Evolutionary conservation across 441 rosid species (phyloP), one percentile per base, ranked within the genome.

Genomic region (Erodium moschatum): DNA sequence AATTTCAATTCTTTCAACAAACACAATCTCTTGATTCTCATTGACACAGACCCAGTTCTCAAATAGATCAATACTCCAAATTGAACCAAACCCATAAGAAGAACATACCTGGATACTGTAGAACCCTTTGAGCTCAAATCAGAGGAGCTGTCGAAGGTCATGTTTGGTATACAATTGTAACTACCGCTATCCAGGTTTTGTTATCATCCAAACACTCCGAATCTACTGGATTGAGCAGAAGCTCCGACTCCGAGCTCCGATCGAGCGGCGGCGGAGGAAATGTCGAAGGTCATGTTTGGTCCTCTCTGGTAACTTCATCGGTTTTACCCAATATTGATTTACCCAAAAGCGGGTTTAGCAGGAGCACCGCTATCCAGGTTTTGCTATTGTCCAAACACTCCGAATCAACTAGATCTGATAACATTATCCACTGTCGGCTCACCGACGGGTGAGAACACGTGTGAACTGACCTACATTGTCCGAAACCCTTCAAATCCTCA

Each of bases 301-400:
- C 6, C 4, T 0, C 4, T 0, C 1, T 44, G 50, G 13, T 44
- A 42, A 42, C 50, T 42, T 42, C 50, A 42, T 10, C 13, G 50
- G 50, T 9, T 42, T 42, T 10, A 10, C 50, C 2, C 48, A 9
- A 29, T n/a, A n/a, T n/a, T n/a, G n/a, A n/a, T n/a, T n/a, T n/a
- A n/a, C n/a, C n/a, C n/a, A n/a, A n/a, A 31, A 31, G 35, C 35
- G 11, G 11, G 29, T 19, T 58, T 58, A 19, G 29, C 11, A 20
- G 63, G 63, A 58, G 63, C 63, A 58, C 27, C 29, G 13, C 29
- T 58, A 58, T 58, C 63, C 29, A 8, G 63, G 63, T 58, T 58
- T 56, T 58, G 24, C 10, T 58, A 58, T 58, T 19, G 29, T 20
- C 63, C 63, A 58, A 58, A 58, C 63, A 58, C 6, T 21, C 63